Percentiles rank a stretch among this genome's conserved stretches.
These are phyloP conservation scores for Plasmodium fragile DNA, from an alignment of 169 alveolate species.

Conservation along the genomic window DNA sequence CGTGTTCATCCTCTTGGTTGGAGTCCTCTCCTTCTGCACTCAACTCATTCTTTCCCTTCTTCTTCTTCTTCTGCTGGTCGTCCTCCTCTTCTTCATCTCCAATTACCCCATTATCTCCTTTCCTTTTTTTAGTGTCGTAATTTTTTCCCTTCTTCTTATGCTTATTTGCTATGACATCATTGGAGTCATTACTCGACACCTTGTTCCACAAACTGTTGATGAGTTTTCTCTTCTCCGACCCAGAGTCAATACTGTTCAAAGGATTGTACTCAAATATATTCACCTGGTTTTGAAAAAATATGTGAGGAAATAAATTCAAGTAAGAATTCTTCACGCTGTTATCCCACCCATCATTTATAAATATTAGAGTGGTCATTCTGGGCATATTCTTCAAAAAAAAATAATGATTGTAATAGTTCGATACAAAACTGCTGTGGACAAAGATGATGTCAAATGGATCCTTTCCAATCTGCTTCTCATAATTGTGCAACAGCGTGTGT, in stretches of 20 bases:
- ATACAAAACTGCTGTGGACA: conserved; percentile 65
- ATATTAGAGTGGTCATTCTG: conserved; percentile 38
- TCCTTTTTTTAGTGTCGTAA: not conserved
- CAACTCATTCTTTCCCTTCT: not conserved
- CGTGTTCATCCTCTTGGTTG: not conserved
- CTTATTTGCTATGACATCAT: conserved; percentile 39
- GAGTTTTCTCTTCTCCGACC: conserved; percentile 24
- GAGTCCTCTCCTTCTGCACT: not conserved
- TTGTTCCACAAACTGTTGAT: conserved; percentile 56
- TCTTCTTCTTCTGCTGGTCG: not conserved
- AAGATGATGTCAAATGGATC: conserved; percentile 69
- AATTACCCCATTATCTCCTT: not conserved
- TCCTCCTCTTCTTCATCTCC: not conserved
- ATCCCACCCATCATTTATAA: conserved; percentile 74
- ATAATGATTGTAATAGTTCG: conserved; percentile 59
- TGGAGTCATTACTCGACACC: conserved; percentile 22
- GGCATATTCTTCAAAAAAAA: conserved; percentile 73
- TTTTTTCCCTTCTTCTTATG: conserved; percentile 44
- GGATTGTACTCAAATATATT: conserved; percentile 67
- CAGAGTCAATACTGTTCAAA: conserved; percentile 29
- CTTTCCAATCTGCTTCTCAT: conserved; percentile 54
- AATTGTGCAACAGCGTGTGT: conserved; percentile 42
- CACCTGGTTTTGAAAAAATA: conserved; percentile 74
- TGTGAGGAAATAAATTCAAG: conserved; percentile 70
- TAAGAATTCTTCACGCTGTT: conserved; percentile 34